phyloP scores from a whole-genome alignment of 2,329 filamentous ascomycete species.

The Salinomyces thailandicus region DNA sequence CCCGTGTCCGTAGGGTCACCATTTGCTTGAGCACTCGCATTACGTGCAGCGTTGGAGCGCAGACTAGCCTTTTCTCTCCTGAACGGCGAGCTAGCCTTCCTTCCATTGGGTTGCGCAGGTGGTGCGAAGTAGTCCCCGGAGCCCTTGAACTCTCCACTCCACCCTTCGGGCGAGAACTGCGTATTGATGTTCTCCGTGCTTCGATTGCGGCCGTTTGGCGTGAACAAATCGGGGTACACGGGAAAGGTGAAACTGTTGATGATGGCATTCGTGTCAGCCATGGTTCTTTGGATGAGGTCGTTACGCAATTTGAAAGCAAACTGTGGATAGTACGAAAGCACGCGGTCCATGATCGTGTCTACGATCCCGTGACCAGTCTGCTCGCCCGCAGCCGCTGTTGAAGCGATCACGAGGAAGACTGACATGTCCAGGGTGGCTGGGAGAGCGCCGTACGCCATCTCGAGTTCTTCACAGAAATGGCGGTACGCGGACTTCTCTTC shows the following conservation, averaged over 20 bases:
- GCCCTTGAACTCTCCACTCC: conserved; percentile 36
- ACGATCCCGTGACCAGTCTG: conserved; percentile 12
- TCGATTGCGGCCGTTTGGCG: conserved; percentile 30
- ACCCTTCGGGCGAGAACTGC: conserved; percentile 37
- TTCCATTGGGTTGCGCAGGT: conserved; percentile 1
- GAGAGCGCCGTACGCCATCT: conserved; percentile 8
- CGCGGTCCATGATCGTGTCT: conserved; percentile 7
- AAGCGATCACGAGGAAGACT: conserved; percentile 18
- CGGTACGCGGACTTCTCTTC: conserved; percentile 11
- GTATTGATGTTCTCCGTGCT: conserved; percentile 42
- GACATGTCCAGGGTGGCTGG: conserved; percentile 14
- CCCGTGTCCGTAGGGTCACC: background rate
- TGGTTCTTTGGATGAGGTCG: conserved; percentile 5
- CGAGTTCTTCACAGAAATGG: conserved; percentile 10
- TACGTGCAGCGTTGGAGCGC: background rate
- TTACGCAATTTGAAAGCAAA: background rate
- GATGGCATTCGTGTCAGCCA: conserved; percentile 14
- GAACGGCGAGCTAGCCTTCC: conserved; percentile 2
- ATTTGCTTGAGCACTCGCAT: background rate
- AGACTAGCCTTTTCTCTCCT: conserved; percentile 3
- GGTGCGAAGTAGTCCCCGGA: conserved; percentile 32
- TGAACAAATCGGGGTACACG: conserved; percentile 17
- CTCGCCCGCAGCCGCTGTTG: conserved; percentile 10
- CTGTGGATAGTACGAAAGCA: conserved; percentile 9
- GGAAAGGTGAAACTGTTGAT: conserved; percentile 23